Base-by-base conservation (phyloP, 2,329 filamentous ascomycete genomes). In the Cytospora paraplurivora region DNA sequence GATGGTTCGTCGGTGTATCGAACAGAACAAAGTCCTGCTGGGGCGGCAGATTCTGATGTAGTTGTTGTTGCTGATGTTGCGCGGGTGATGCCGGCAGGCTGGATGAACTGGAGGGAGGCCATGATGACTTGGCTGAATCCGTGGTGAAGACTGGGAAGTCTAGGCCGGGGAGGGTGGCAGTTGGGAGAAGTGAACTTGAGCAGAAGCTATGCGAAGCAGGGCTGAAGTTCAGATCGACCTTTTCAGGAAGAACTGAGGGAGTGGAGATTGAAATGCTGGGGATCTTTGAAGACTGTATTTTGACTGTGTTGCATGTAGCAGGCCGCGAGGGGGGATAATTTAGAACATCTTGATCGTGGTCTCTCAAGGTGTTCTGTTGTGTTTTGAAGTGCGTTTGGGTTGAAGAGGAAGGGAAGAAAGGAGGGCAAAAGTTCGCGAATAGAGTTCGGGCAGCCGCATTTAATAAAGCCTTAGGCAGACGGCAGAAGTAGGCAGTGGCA, bases 21-120 rank as follows among this genome's bases (percentile, higher is more conserved):
- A 88, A 91, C 82, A 93, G 86, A 79, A 91, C 88, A 76, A 93
- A 93, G 87, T 93, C 90, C 82, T 88, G 83, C 73, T 85, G 85
- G 63, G 78, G 81, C 70, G 81, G 79, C 76, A 79, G 78, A 76
- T 70, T 68, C 67, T 70, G 69, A 59, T 66, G 75, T 75, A 77
- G 80, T 76, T 77, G 76, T 72, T 74, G 79, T 73, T 76, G 79
- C 76, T 78, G 79, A 76, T 85, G 78, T 70, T 81, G 84, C 80
- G 82, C 82, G 80, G 84, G 76, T 79, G 78, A 71, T 80, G 84
- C 86, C 86, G 85, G 85, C 84, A 81, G 83, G 82, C 80, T 84
- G 76, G 81, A 72, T 73, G 82, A 80, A 81, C 80, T 86, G 81
- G 87, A 87, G 84, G 88, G 85, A 87, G 84, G 89, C 90, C 90